These are phyloP conservation scores for Hymenoscyphus albidus DNA, from an alignment of 2,329 filamentous ascomycete genomes.

Conservation along the genomic window DNA sequence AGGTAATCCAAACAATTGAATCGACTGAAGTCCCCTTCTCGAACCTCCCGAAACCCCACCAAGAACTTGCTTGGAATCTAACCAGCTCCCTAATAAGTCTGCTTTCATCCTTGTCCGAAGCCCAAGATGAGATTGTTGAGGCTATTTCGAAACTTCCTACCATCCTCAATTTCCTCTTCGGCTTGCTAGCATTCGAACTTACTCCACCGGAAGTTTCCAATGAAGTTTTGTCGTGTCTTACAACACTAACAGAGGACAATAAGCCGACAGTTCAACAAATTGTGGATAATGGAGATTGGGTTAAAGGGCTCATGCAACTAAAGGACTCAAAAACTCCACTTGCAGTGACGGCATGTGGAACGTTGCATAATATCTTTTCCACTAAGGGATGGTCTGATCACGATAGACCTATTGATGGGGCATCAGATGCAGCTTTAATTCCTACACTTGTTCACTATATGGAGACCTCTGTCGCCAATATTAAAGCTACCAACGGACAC, in stretches of 20 bases:
- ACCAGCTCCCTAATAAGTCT: slow-evolving; percentile 51
- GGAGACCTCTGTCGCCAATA: slow-evolving; percentile 20
- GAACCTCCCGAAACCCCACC: slow-evolving; percentile 50
- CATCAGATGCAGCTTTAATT: slow-evolving; percentile 49
- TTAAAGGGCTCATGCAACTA: slow-evolving; percentile 47
- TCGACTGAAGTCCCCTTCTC: slow-evolving; percentile 41
- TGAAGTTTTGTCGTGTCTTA: slow-evolving; percentile 52
- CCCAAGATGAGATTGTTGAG: slow-evolving; percentile 57
- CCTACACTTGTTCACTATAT: slow-evolving; percentile 39
- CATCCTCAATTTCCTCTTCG: slow-evolving; percentile 53
- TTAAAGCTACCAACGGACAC: slow-evolving; percentile 23
- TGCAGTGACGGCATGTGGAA: slow-evolving; percentile 54
- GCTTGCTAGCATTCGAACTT: slow-evolving; percentile 42
- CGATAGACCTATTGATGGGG: slow-evolving; percentile 45
- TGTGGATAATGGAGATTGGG: slow-evolving; percentile 48
- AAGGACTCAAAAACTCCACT: slow-evolving; percentile 46
- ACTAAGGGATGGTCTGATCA: slow-evolving; percentile 51
- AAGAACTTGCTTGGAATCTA: slow-evolving; percentile 51
- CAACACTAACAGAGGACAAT: slow-evolving; percentile 59
- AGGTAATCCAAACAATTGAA: slow-evolving; percentile 33
- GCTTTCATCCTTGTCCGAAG: slow-evolving; percentile 51
- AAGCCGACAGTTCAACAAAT: slow-evolving; percentile 48
- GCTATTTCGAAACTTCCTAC: slow-evolving; percentile 47
- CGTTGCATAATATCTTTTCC: slow-evolving; percentile 60
- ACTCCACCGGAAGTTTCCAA: slow-evolving; percentile 39